Evolutionary conservation across 495 filamentous ascomycete species (phyloP).

Genomic region (Rhypophila decipiens): DNA sequence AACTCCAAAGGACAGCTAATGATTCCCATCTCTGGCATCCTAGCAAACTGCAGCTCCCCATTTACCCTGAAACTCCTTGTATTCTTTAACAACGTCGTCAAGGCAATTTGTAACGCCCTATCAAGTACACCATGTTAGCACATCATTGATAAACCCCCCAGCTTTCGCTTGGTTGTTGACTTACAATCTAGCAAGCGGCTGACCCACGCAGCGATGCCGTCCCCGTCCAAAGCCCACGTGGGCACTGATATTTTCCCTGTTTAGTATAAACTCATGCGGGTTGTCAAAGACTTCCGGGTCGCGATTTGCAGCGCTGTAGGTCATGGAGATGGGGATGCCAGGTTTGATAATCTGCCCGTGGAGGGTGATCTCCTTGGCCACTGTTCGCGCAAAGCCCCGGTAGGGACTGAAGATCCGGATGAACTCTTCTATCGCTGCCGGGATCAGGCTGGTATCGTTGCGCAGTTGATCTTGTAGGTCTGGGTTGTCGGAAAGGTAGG

Average conservation of each 20-base stretch:
- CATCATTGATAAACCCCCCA: neutral
- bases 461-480: constrained; percentile 7
- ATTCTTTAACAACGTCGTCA: constrained; percentile 2
- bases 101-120: constrained; percentile 6
- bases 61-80: constrained; percentile 8
- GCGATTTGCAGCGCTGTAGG: constrained; percentile 10
- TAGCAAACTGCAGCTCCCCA: constrained; percentile 10
- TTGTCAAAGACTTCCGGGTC: constrained; percentile 8
- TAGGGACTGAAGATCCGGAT: constrained; percentile 9
- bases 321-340: constrained; percentile 4
- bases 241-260: constrained; percentile 5
- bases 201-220: constrained; percentile 10
- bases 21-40: constrained; percentile 12
- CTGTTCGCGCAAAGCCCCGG: constrained; percentile 7
- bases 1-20: constrained; percentile 9
- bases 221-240: constrained; percentile 11
- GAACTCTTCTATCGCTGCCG: constrained; percentile 13
- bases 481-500: constrained; percentile 7
- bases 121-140: neutral
- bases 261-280: constrained; percentile 8
- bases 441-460: constrained; percentile 6
- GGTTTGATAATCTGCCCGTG: constrained; percentile 8
- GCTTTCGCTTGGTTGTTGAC: too few species aligned
- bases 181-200: constrained; percentile 7
- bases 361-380: constrained; percentile 4